A percentile compares a stretch with the other conserved stretches of the same genome.
Evolutionary conservation across 805 yeast species (phyloP).

Genomic region (Pichia heedii): DNA sequence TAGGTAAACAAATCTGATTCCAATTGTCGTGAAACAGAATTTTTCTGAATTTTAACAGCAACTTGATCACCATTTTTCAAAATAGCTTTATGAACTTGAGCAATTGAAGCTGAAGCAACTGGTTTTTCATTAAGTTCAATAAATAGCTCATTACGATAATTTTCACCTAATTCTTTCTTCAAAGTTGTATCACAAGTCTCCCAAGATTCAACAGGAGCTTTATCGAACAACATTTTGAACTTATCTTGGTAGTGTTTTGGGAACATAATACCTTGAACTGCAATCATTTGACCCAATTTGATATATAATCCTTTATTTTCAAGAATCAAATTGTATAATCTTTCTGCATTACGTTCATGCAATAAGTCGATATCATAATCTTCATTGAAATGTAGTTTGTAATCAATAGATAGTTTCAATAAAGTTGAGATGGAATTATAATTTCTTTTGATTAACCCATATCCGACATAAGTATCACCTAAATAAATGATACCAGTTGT

Average conservation of each 20-base stretch:
- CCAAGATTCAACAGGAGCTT: conserved; percentile 58
- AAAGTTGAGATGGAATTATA: conserved; percentile 40
- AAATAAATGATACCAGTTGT: conserved; percentile 16
- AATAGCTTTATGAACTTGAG: conserved; percentile 55
- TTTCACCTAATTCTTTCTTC: conserved; percentile 31
- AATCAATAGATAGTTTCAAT: conserved; percentile 47
- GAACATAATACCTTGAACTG: conserved; percentile 61
- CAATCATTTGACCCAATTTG: conserved; percentile 72
- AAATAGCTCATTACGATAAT: conserved; percentile 34
- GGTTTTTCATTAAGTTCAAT: conserved; percentile 44
- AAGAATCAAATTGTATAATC: conserved; percentile 36
- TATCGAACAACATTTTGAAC: conserved; percentile 53
- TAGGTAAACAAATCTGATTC: conserved; percentile 54
- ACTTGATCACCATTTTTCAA: conserved; percentile 41
- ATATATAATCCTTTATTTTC: conserved; percentile 56
- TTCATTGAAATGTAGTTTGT: conserved; percentile 43
- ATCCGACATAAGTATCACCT: conserved; percentile 29
- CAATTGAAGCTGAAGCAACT: conserved; percentile 67
- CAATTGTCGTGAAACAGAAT: conserved; percentile 51
- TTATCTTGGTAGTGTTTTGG: conserved; percentile 55
- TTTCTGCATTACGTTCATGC: conserved; percentile 50
- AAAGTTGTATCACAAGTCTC: conserved; percentile 32
- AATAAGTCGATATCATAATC: conserved; percentile 40
- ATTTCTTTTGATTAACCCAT: conserved; percentile 47
- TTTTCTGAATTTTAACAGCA: conserved; percentile 61